Evolutionary conservation across 805 yeast species (phyloP).

Genomic region (Saccharomycopsis lassenensis): DNA sequence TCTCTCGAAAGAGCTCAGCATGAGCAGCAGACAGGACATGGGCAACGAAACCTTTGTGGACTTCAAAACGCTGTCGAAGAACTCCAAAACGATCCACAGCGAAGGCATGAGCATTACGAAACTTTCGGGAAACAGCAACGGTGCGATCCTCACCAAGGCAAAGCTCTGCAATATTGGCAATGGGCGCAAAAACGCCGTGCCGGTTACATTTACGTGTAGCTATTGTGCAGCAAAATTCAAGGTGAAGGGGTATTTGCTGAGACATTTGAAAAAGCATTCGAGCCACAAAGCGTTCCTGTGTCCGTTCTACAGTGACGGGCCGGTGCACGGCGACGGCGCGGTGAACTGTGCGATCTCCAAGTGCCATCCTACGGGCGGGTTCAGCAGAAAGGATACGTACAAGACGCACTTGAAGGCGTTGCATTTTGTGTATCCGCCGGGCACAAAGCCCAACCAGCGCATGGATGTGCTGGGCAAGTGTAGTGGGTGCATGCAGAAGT

Average conservation of each 20-base stretch:
- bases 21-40: too few species aligned
- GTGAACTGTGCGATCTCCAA: slow-evolving; percentile 20
- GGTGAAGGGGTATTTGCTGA: slow-evolving; percentile 70
- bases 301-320: slow-evolving; percentile 42
- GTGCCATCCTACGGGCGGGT: slow-evolving; percentile 78
- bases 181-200: slow-evolving; percentile 60
- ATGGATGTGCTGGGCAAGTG: slow-evolving; percentile 62
- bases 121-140: slow-evolving; percentile 8
- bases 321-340: neutral
- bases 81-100: slow-evolving; percentile 6
- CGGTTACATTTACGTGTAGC: slow-evolving; percentile 40
- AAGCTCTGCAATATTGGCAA: slow-evolving; percentile 2
- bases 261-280: slow-evolving; percentile 75
- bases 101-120: slow-evolving; percentile 3
- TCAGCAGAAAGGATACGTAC: slow-evolving; percentile 82
- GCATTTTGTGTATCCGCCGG: slow-evolving; percentile 80
- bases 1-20: too few species aligned
- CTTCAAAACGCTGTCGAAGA: slow-evolving; percentile 1
- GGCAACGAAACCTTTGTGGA: too few species aligned
- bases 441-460: slow-evolving; percentile 72
- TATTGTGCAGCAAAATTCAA: slow-evolving; percentile 78
- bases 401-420: slow-evolving; percentile 84
- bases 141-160: slow-evolving; percentile 12
- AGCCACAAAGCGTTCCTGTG: slow-evolving; percentile 64
- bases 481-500: slow-evolving; percentile 59